phyloP scores from a whole-genome alignment of 2,329 filamentous ascomycete genomes.

The Calonectria multiphialidica region DNA sequence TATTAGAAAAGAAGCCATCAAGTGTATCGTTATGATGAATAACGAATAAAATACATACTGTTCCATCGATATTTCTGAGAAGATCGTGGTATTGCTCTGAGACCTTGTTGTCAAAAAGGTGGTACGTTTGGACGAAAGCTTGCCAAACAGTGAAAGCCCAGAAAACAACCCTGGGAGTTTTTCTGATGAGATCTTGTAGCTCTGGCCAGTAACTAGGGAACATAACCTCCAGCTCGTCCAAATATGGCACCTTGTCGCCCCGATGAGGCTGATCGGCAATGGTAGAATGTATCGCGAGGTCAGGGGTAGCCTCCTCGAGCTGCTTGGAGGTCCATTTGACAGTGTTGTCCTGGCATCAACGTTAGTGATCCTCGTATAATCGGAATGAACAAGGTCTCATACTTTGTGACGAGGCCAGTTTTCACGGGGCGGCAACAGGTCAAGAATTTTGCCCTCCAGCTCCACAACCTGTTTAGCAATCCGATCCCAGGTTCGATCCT shows the following conservation, averaged over 20 bases:
- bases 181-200: slow-evolving; percentile 14
- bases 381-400: background rate
- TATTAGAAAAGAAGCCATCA: too few species aligned
- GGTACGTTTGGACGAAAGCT: slow-evolving; percentile 29
- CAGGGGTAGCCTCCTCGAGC: background rate
- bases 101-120: slow-evolving; percentile 7
- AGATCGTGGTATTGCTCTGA: background rate
- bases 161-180: slow-evolving; percentile 13
- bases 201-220: slow-evolving; percentile 14
- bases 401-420: slow-evolving; percentile 16
- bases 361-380: background rate
- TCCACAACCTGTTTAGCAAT: slow-evolving; percentile 11
- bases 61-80: slow-evolving; percentile 5
- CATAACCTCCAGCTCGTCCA: slow-evolving; percentile 26
- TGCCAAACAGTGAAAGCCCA: slow-evolving; percentile 32
- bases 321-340: background rate
- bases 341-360: background rate
- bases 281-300: slow-evolving; percentile 6
- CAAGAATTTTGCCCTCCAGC: slow-evolving; percentile 14
- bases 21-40: too few species aligned
- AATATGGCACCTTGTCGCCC: background rate
- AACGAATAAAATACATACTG: background rate
- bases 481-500: background rate
- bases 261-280: background rate
- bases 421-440: slow-evolving; percentile 1